Evolutionary conservation across 768 basidiomycete genomes (phyloP), one percentile per base, ranked within the genome.

Genomic region (Agaricus subrufescens): DNA sequence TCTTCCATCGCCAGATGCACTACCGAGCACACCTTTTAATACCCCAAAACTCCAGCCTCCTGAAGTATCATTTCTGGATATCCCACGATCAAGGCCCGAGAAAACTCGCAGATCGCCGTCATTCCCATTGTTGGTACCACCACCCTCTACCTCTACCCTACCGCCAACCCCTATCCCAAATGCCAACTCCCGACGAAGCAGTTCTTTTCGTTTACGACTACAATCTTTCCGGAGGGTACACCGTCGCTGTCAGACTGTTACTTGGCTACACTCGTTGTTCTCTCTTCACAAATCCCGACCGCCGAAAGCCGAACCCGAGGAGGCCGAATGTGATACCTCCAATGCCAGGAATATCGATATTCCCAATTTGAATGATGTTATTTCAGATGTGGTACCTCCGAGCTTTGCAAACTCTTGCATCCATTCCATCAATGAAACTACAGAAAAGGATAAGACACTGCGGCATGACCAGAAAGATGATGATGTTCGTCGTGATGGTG

Each of bases 41-140:
- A 37, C 46, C 25, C 40, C 50, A 6, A 25, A 37, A 6, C 45
- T 26, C 4, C 45, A 23, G 12, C 43, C 31, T 37, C 60, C 64
- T 7, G 68, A 69, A 7, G 50, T 42, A 12, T 58, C 52, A 23
- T 53, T 53, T 38, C 29, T 53, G 7, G 43, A 46, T 38, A 10
- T 53, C 6, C 52, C 52, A 31, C 23, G 3, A 15, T 2, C 56
- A 6, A 56, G 50, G 14, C 62, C 63, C 25, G 69, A 65, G 37
- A 63, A 64, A 46, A 27, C 4, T 23, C 38, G 39, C 37, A 66
- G 69, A 14, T 66, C 70, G 19, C 60, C 60, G 5, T 75, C 34
- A 25, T 46, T 46, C 19, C 73, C 30, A 63, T 69, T 6, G 71
- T 71, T 27, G 66, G 65, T 4, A 61, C 66, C 59, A 23, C 43